Evolutionary conservation across 2,329 filamentous ascomycete genomes (phyloP), one percentile per base, ranked within the genome.

Genomic region (Blastomyces emzantsi): DNA sequence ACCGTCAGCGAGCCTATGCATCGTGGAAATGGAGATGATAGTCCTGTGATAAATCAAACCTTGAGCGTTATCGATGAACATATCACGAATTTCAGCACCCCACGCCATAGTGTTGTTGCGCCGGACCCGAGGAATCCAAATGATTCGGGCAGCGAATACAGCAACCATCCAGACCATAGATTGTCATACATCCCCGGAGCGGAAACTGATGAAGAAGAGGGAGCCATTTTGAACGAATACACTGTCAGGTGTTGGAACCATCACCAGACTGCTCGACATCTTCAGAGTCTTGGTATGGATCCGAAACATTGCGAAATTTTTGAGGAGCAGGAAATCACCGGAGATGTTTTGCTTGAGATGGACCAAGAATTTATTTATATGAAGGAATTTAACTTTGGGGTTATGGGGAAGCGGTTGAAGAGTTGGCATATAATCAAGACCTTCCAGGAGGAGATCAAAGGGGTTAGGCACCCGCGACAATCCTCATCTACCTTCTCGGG

Each of bases 341-440:
- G 94, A 59, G 92, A 97, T 70, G 93, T 97, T 3, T 79, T 99
- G 49, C 78, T 99, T 61, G 90, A 90, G 62, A 96, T 97, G 90
- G 92, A 97, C 70, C 93, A 97, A 77, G 90, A 90, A 64, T 95
- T 94, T 49, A 82, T 97, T 19, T 96, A 97, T 74, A 88, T 97
- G 79, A 96, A 96, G 73, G 92, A 94, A 57, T 96, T 97, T 70
- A 90, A 97, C 69, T 82, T 97, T 68, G 93, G 93, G 22, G 90
- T 92, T 2, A 92, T 97, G 69, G 93, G 93, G 9, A 85, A 90
- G 64, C 85, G 93, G 66, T 78, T 97, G 66, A 95, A 95, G 75
- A 96, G 92, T 1, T 97, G 93, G 93, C 91, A 97, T 76, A 96
- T 94, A 76, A 92, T 97, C 75, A 96, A 96, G 76, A 81, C 86